phyloP scores from a whole-genome alignment of 345 rosid species.

The Brassica napus region Da-Ae NC_063452.1:1866001-1866500 shows the following conservation, averaged over 20 bases:
- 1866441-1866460: slow-evolving; percentile 6
- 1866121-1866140: slow-evolving; percentile 31
- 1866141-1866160: slow-evolving; percentile 78
- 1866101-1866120: too few relatives aligned
- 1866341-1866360: slow-evolving; percentile 22
- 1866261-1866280: slow-evolving; percentile 20
- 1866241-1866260: background rate
- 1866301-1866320: background rate
- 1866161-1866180: slow-evolving; percentile 66
- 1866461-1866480: slow-evolving; percentile 20
- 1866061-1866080: too few relatives aligned
- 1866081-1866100: too few relatives aligned
- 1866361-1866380: slow-evolving; percentile 27
- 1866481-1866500: slow-evolving; percentile 18
- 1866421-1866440: slow-evolving; percentile 9
- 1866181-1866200: slow-evolving; percentile 83
- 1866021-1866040: too few relatives aligned
- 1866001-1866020: too few relatives aligned
- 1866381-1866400: slow-evolving; percentile 26
- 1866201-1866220: slow-evolving; percentile 53
- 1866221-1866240: slow-evolving; percentile 23
- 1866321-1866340: slow-evolving; percentile 26
- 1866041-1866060: too few relatives aligned
- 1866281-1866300: slow-evolving; percentile 17
- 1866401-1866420: slow-evolving; percentile 31